phyloP scores from a whole-genome alignment of 805 yeast genomes.

The Ogataea degrootiae region DNA sequence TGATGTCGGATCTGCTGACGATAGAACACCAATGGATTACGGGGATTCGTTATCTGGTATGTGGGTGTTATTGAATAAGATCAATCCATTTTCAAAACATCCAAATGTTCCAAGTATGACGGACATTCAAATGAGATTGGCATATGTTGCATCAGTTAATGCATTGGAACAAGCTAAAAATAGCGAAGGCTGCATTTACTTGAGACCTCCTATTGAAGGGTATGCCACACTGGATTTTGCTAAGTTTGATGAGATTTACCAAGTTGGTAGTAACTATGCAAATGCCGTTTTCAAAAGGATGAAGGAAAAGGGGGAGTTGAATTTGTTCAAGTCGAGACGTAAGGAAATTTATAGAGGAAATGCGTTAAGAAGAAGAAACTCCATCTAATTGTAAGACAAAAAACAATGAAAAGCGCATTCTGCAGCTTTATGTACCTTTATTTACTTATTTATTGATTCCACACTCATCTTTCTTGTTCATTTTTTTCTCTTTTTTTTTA shows the following conservation, averaged over 20 bases:
- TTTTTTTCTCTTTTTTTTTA: background rate
- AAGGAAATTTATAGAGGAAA: slow-evolving; percentile 25
- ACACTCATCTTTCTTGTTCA: background rate
- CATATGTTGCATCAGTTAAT: slow-evolving; percentile 92
- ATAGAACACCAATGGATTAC: slow-evolving; percentile 80
- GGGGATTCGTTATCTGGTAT: slow-evolving; percentile 92
- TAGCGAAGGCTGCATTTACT: slow-evolving; percentile 78
- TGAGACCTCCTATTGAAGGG: slow-evolving; percentile 90
- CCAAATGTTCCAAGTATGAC: slow-evolving; percentile 93
- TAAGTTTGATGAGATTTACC: slow-evolving; percentile 83
- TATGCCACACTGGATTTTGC: slow-evolving; percentile 91
- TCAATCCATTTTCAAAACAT: slow-evolving; percentile 84
- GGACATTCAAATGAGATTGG: slow-evolving; percentile 87
- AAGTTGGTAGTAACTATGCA: slow-evolving; percentile 76
- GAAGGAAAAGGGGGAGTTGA: slow-evolving; percentile 50
- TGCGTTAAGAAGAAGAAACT: slow-evolving; percentile 53
- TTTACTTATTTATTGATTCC: too few relatives aligned
- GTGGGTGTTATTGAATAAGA: slow-evolving; percentile 82
- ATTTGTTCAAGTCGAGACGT: slow-evolving; percentile 53
- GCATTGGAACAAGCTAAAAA: slow-evolving; percentile 84
- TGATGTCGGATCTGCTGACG: slow-evolving; percentile 95
- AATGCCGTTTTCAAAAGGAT: slow-evolving; percentile 49
- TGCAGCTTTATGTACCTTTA: too few relatives aligned
- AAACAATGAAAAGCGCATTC: too few relatives aligned
- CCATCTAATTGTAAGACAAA: slow-evolving; percentile 35